Evolutionary conservation across 305 asterid species (phyloP).

Genomic region (Solanum hybrid): DNA sequence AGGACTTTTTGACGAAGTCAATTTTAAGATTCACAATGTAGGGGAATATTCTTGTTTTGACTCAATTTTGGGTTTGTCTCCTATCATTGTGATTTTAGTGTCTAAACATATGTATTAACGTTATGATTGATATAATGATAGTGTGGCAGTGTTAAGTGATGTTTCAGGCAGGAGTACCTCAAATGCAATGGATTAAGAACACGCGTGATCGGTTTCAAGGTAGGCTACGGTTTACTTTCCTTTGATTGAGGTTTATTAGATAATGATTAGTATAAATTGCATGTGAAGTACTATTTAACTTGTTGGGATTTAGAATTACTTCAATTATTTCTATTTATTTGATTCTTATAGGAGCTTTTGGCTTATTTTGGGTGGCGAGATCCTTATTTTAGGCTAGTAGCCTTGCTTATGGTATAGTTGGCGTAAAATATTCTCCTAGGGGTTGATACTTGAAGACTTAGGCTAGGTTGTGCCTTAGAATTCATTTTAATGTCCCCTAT

Average conservation of each 20-base stretch:
- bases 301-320: not conserved
- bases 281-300: not conserved
- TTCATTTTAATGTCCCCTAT: not conserved
- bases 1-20: not conserved
- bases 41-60: not conserved
- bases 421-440: not conserved
- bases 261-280: not conserved
- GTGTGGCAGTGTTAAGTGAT: not conserved
- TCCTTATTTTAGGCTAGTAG: not conserved
- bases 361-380: not conserved
- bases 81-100: not conserved
- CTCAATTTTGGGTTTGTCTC: not conserved
- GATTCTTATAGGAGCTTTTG: not conserved
- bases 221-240: not conserved
- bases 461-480: not conserved
- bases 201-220: no score
- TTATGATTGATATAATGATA: not conserved
- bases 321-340: not conserved
- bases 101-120: not conserved
- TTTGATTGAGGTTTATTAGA: not conserved
- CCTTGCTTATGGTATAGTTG: not conserved
- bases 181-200: not conserved
- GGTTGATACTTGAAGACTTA: not conserved
- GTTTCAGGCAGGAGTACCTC: not conserved
- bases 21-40: no score